Base-by-base conservation (phyloP, 805 yeast species). In the Starmerella asiatica region DNA sequence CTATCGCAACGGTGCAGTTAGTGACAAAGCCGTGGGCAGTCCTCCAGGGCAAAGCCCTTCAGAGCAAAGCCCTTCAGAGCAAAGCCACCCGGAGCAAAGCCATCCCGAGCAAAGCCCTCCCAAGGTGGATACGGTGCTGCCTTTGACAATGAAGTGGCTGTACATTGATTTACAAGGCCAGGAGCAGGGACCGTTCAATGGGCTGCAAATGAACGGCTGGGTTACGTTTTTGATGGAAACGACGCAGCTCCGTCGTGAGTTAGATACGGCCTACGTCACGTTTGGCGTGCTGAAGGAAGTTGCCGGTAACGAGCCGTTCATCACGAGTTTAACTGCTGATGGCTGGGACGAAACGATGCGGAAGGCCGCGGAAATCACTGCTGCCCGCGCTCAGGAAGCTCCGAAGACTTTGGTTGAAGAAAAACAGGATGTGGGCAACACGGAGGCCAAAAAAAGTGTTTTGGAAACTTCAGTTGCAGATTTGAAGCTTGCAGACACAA, bases 141-240 rank as follows among this genome's bases (percentile, higher is more conserved):
- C 45, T 12, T 20, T 24, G 3, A 5, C 23, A 12, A 21, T 40
- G 7, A 24, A 67, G 36, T 83, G 94, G 94, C 61, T 61, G 42
- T 83, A 83, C 56, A 60, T 76, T 39, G 94, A 83, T 56, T 75
- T 82, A 0, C 57, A 67, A 30, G 82, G 80, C 4, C 67, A 60
- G 37, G 75, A 73, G 45, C 93, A 82, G 55, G 94, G 94, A 18
- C 94, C 94, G 3, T 83, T 83, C 58, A 64, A 65, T 34, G 84
- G 86, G 2, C 56, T 59, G 20, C 60, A 69, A 59, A 83, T 83
- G 94, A 86, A 80, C 47, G 73, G 64, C 37, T 83, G 94, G 94
- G 21, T 42, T 17, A 31, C 24, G 17, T 73, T 69, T 42, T 53
- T 69, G 7, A 69, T 68, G 32, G 64, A 63, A 9, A 73, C 68